phyloP scores from a whole-genome alignment of 2,329 filamentous ascomycete genomes.

The Penicillium sp. region DNA sequence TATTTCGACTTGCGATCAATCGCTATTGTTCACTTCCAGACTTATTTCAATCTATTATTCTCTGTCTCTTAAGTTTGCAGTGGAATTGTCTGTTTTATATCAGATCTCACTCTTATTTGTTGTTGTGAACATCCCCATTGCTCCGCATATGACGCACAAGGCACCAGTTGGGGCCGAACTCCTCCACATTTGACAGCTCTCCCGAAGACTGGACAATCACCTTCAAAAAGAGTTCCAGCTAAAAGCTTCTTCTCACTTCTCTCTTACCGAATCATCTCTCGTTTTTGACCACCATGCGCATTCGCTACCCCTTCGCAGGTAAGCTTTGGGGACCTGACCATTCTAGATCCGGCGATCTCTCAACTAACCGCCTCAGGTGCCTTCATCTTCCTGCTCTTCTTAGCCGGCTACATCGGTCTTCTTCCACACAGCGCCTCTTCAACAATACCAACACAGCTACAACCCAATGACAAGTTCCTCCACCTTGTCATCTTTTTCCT shows the following conservation, averaged over 20 bases:
- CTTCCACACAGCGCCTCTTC: conserved; percentile 49
- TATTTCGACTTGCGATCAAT: conserved; percentile 7
- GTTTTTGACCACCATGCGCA: conserved; percentile 61
- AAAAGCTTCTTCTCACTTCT: conserved; percentile 1
- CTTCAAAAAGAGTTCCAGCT: not conserved
- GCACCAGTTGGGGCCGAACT: conserved; percentile 18
- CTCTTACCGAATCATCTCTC: not conserved
- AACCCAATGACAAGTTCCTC: conserved; percentile 84
- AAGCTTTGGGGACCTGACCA: conserved; percentile 35
- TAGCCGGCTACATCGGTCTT: conserved; percentile 77
- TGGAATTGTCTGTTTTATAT: not conserved
- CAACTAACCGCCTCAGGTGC: conserved; percentile 51
- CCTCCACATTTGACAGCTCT: conserved; percentile 17
- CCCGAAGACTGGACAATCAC: not conserved
- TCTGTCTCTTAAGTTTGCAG: not conserved
- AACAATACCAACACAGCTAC: conserved; percentile 46
- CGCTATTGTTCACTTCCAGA: not conserved
- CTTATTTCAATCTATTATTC: not conserved
- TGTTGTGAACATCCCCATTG: conserved; percentile 7
- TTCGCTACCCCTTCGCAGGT: conserved; percentile 88
- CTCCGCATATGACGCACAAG: conserved; percentile 32
- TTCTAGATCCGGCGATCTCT: conserved; percentile 5
- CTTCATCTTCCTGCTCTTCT: conserved; percentile 65
- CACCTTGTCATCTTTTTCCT: conserved; percentile 88
- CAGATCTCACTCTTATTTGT: not conserved